Base-by-base conservation (phyloP, 805 yeast genomes). In the Aciculoconidium aculeatum region DNA sequence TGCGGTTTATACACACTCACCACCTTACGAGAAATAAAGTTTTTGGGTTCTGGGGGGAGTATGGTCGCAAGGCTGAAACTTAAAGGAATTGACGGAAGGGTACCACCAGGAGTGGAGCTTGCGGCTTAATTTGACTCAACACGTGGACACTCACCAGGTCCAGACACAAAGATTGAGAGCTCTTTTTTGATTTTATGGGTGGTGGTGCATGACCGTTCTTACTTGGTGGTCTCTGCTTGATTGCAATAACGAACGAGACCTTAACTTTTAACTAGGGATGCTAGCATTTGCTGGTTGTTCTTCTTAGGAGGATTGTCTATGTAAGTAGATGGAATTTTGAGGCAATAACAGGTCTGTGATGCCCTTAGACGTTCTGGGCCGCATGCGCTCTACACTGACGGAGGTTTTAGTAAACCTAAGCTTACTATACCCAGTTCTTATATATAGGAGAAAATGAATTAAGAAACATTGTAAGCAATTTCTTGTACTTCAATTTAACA, bases 381-480 rank as follows among this genome's bases (percentile, higher is more conserved):
- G 62, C 65, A 55, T 61, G 63, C 64, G 65, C 63, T 62, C 65
- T 58, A 56, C 65, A 58, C 61, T 58, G 62, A 58, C 62, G 61
- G 63, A 56, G 63, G n/a, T n/a, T n/a, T n/a, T n/a, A n/a, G n/a
- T n/a, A n/a, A n/a, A n/a, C n/a, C n/a, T n/a, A n/a, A n/a, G n/a
- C n/a, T n/a, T n/a, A n/a, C n/a, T n/a, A n/a, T n/a, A n/a, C n/a
- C n/a, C n/a, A n/a, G n/a, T n/a, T n/a, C n/a, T n/a, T n/a, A n/a
- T n/a, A n/a, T n/a, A n/a, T n/a, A n/a, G n/a, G n/a, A n/a, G n/a
- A n/a, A n/a, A n/a, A n/a, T n/a, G n/a, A n/a, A n/a, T n/a, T n/a
- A n/a, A n/a, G n/a, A n/a, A n/a, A n/a, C n/a, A n/a, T n/a, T n/a
- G n/a, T n/a, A n/a, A n/a, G n/a, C n/a, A n/a, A n/a, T n/a, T n/a